Percentiles rank a stretch among this genome's conserved stretches.
Evolutionary conservation across 2,329 filamentous ascomycete species (phyloP).

Genomic region (Endoconidiophora polonica): DNA sequence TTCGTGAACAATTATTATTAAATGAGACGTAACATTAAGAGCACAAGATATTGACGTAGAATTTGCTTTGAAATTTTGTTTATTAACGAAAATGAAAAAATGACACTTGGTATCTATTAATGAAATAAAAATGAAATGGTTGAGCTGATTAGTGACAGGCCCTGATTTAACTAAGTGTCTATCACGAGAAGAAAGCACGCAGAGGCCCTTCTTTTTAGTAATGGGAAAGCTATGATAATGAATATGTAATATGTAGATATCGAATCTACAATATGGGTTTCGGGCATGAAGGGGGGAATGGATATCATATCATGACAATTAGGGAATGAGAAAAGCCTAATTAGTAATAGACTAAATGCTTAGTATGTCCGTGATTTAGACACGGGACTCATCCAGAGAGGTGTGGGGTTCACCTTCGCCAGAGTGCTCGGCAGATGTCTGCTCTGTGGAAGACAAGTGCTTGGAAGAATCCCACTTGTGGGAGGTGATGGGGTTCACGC

Average conservation of each 20-base stretch:
- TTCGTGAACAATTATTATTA: too few species aligned
- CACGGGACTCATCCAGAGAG: constrained; percentile 10
- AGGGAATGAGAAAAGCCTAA: neutral
- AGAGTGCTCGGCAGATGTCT: constrained; percentile 12
- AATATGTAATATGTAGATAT: neutral
- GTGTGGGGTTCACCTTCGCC: constrained; percentile 10
- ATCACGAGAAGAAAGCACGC: neutral
- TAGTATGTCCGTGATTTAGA: neutral
- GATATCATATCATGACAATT: neutral
- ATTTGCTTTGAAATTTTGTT: too few species aligned
- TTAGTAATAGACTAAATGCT: neutral
- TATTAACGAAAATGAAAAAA: too few species aligned
- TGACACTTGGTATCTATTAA: constrained; percentile 9
- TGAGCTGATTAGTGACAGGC: neutral
- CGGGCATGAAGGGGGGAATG: neutral
- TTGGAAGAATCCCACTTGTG: constrained; percentile 20
- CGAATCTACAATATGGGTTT: constrained; percentile 1
- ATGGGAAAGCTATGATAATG: neutral
- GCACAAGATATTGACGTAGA: too few species aligned
- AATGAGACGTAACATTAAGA: too few species aligned
- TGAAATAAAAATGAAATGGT: neutral
- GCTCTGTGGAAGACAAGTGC: constrained; percentile 11
- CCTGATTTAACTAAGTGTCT: neutral
- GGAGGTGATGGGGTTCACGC: constrained; percentile 33
- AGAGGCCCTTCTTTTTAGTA: neutral